Evolutionary conservation across 768 basidiomycete genomes (phyloP).

Genomic region (Boletus subparvulus): DNA sequence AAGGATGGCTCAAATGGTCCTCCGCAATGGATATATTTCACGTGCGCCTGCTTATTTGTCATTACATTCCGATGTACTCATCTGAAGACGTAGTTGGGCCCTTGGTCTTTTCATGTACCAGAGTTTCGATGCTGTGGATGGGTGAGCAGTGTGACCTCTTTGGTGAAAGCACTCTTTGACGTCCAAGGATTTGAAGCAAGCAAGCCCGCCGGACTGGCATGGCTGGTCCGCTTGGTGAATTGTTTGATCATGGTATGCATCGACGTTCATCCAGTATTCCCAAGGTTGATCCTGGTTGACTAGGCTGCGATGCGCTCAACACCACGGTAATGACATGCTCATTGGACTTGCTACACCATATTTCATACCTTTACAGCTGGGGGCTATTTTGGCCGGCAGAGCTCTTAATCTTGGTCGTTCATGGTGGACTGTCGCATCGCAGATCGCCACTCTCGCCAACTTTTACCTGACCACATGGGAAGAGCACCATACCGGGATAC

Average conservation of each 20-base stretch:
- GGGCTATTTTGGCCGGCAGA: constrained; percentile 75
- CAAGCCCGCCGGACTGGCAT: constrained; percentile 95
- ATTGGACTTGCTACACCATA: neutral
- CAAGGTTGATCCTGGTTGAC: neutral
- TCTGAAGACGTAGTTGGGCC: constrained; percentile 61
- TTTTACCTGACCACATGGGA: constrained; percentile 80
- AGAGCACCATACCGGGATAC: constrained; percentile 87
- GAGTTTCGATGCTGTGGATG: constrained; percentile 85
- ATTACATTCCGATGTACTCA: neutral
- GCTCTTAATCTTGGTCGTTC: constrained; percentile 91
- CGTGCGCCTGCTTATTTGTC: constrained; percentile 48
- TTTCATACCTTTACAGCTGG: constrained; percentile 55
- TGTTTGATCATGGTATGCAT: constrained; percentile 91
- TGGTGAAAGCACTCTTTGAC: constrained; percentile 3
- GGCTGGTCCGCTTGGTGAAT: constrained; percentile 95
- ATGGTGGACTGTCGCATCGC: constrained; percentile 95
- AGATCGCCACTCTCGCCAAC: constrained; percentile 64
- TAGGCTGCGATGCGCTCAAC: constrained; percentile 90
- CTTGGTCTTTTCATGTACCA: constrained; percentile 91
- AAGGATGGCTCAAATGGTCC: constrained; percentile 60
- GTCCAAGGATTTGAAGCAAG: constrained; percentile 51
- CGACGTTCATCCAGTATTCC: neutral
- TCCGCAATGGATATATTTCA: constrained; percentile 89
- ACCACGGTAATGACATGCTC: constrained; percentile 62
- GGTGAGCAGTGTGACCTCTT: constrained; percentile 43